These are phyloP conservation scores for Alternaria alternata DNA, from an alignment of 2,329 filamentous ascomycete species.

Conservation along the genomic window DNA sequence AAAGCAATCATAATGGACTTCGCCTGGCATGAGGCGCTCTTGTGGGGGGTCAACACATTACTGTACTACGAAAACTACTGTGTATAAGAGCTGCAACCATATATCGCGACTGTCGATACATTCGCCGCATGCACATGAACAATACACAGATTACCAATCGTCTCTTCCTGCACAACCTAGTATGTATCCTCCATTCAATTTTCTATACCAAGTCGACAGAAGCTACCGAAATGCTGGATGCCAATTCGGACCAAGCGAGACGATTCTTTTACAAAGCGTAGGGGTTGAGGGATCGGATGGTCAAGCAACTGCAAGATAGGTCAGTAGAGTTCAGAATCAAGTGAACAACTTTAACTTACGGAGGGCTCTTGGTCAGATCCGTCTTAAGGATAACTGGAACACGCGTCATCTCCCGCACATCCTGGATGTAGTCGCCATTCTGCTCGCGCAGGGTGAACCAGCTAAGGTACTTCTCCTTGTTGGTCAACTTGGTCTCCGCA, in stretches of 20 bases:
- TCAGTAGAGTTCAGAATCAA: conserved; percentile 23
- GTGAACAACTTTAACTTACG: conserved; percentile 71
- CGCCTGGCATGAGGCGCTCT: conserved; percentile 13
- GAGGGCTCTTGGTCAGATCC: conserved; percentile 97
- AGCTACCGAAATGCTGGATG: conserved; percentile 5
- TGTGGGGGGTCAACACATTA: conserved; percentile 37
- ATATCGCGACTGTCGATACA: conserved; percentile 32
- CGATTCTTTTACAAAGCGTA: conserved; percentile 64
- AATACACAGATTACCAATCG: conserved; percentile 38
- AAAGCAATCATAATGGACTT: conserved; percentile 31
- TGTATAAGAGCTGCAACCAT: conserved; percentile 35
- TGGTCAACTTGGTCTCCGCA: conserved; percentile 79
- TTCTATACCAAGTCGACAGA: conserved; percentile 37
- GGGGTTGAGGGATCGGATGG: conserved; percentile 83
- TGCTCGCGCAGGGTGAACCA: conserved; percentile 91
- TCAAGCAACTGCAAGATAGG: conserved; percentile 69
- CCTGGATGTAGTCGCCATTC: conserved; percentile 95
- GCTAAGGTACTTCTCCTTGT: conserved; percentile 96
- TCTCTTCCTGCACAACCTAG: conserved; percentile 29
- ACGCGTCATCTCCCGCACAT: conserved; percentile 96
- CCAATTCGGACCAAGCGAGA: not conserved
- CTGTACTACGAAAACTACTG: conserved; percentile 37
- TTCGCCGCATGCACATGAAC: conserved; percentile 37
- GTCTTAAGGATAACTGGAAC: conserved; percentile 99
- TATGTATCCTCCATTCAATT: conserved; percentile 46